These are phyloP conservation scores for Microdochium paspali DNA, from an alignment of 2,329 filamentous ascomycete species.

Conservation along the genomic window DNA sequence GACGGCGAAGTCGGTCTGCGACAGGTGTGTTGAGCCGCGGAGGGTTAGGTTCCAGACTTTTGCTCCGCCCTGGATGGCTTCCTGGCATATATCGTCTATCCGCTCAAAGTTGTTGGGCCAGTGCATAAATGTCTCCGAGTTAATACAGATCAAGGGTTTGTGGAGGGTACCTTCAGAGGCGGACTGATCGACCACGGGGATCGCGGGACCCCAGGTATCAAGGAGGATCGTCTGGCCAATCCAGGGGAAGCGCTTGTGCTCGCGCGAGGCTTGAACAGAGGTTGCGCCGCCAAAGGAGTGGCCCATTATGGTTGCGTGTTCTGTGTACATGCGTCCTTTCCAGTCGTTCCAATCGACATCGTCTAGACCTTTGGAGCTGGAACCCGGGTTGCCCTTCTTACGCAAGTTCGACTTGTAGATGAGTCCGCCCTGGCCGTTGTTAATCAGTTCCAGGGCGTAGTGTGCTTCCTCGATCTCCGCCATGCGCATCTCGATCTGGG, in stretches of 20 bases:
- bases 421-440: constrained; percentile 39
- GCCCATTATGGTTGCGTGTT: constrained; percentile 51
- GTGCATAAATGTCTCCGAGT: constrained; percentile 62
- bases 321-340: constrained; percentile 43
- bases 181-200: constrained; percentile 31
- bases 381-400: constrained; percentile 45
- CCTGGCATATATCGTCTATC: constrained; percentile 44
- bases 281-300: constrained; percentile 62
- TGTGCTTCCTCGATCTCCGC: constrained; percentile 58
- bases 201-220: constrained; percentile 52
- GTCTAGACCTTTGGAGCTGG: constrained; percentile 47
- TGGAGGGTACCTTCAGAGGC: constrained; percentile 34
- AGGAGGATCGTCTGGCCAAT: constrained; percentile 56
- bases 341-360: constrained; percentile 47
- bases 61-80: constrained; percentile 36
- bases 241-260: constrained; percentile 42
- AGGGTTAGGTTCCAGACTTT: constrained; percentile 42
- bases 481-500: constrained; percentile 53
- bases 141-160: constrained; percentile 52
- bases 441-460: constrained; percentile 43
- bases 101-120: constrained; percentile 55
- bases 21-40: constrained; percentile 54
- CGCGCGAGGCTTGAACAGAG: constrained; percentile 48
- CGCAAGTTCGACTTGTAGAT: constrained; percentile 44
- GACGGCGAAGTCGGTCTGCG: constrained; percentile 57